These are phyloP conservation scores for Antrodiella citrinella DNA, from an alignment of 768 basidiomycete species.

Conservation along the genomic window DNA sequence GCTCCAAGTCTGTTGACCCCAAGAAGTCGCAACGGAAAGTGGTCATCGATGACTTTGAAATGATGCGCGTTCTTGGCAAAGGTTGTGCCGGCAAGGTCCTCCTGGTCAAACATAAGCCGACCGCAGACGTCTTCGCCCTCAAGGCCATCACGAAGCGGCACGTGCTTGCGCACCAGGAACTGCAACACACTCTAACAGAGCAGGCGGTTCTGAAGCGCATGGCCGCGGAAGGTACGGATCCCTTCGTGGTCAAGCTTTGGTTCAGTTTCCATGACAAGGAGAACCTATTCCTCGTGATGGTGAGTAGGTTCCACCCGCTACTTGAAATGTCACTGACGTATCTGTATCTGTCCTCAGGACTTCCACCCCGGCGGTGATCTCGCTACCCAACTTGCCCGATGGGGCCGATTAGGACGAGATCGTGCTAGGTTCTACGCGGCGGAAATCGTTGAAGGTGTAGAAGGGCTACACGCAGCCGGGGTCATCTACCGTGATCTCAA, in stretches of 20 bases:
- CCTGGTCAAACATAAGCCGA: slow-evolving; percentile 75
- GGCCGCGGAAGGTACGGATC: slow-evolving; percentile 82
- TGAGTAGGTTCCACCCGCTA: slow-evolving; percentile 25
- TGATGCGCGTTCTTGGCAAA: slow-evolving; percentile 94
- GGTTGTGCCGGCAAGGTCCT: slow-evolving; percentile 97
- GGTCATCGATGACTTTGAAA: slow-evolving; percentile 87
- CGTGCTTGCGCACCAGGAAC: slow-evolving; percentile 92
- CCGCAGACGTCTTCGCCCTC: slow-evolving; percentile 74
- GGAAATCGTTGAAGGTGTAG: slow-evolving; percentile 94
- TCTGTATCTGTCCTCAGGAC: slow-evolving; percentile 39
- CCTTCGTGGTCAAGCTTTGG: slow-evolving; percentile 93
- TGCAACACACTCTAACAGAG: slow-evolving; percentile 94
- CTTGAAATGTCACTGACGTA: neutral
- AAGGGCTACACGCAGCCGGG: slow-evolving; percentile 87
- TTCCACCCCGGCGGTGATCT: slow-evolving; percentile 96
- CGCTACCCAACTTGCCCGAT: slow-evolving; percentile 93
- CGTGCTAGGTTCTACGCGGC: slow-evolving; percentile 95
- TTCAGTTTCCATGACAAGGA: slow-evolving; percentile 99
- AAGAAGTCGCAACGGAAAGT: slow-evolving; percentile 61
- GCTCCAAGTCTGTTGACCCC: slow-evolving; percentile 40
- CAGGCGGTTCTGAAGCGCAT: slow-evolving; percentile 92
- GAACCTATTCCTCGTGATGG: slow-evolving; percentile 95
- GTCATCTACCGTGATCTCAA: slow-evolving; percentile 98
- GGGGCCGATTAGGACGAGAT: slow-evolving; percentile 89
- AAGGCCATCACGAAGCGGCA: slow-evolving; percentile 98